Evolutionary conservation across 2,329 filamentous ascomycete genomes (phyloP).

Genomic region (Dryadomyces sulphureus): DNA sequence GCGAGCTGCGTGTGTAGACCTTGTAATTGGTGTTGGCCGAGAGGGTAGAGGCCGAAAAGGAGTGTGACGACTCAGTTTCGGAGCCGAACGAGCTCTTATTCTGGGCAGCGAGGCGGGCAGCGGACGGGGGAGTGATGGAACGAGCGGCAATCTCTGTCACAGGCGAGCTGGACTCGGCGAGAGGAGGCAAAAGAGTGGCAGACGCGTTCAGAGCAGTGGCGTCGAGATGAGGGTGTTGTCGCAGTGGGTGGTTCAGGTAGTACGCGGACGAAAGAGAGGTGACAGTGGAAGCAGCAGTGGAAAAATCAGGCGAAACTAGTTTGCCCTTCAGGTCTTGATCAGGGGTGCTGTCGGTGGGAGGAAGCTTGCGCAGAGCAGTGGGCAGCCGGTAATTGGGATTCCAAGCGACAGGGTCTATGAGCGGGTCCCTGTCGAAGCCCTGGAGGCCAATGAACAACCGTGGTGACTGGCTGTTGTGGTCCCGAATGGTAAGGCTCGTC

Average conservation of each 20-base stretch:
- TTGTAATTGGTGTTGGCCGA: conserved; percentile 41
- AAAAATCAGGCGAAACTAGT: background rate
- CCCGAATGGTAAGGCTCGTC: conserved; percentile 27
- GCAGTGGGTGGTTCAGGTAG: background rate
- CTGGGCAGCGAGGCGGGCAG: background rate
- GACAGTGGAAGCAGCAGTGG: background rate
- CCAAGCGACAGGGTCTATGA: conserved; percentile 24
- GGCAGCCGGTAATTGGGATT: conserved; percentile 39
- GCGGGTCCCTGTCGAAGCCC: conserved; percentile 18
- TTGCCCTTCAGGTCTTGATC: conserved; percentile 27
- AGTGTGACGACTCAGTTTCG: conserved; percentile 5
- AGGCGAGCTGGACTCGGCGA: background rate
- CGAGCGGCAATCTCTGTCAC: background rate
- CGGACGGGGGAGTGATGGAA: background rate
- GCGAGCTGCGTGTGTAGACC: conserved; percentile 33
- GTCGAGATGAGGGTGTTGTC: background rate
- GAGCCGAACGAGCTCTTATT: too few species aligned
- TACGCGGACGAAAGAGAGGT: background rate
- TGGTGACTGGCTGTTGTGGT: conserved; percentile 26
- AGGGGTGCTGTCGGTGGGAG: conserved; percentile 27
- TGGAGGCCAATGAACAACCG: conserved; percentile 1
- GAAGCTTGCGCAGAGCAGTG: conserved; percentile 39
- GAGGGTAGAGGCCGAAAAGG: conserved; percentile 30
- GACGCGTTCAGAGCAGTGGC: background rate
- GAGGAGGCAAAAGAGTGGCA: background rate